A percentile compares a stretch with the other conserved stretches of the same genome.
phyloP scores from a whole-genome alignment of 208 protist genomes.

The Trichomonas vaginalis region DNA sequence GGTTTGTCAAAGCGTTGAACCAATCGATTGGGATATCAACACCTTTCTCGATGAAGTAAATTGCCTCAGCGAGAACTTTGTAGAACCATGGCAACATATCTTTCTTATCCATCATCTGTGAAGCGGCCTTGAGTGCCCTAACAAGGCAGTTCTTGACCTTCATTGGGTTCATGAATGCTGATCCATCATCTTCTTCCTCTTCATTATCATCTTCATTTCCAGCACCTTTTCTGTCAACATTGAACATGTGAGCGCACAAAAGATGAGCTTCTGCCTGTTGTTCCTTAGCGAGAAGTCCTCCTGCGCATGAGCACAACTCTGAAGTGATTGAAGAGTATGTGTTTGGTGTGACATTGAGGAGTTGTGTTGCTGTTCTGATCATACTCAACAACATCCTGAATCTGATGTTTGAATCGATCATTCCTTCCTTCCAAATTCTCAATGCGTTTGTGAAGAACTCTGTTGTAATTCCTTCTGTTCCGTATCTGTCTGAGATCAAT shows the following conservation, averaged over 20 bases:
- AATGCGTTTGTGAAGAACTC: not conserved
- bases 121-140: not conserved
- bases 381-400: not conserved
- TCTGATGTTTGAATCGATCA: not conserved
- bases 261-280: not conserved
- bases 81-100: not conserved
- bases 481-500: not conserved
- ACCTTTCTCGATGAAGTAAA: slow-evolving; percentile 17
- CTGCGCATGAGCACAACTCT: not conserved
- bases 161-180: not conserved
- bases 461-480: not conserved
- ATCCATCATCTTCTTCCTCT: slow-evolving; percentile 3
- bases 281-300: not conserved
- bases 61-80: not conserved
- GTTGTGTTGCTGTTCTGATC: not conserved
- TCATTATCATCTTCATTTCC: not conserved
- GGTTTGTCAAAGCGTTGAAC: not conserved
- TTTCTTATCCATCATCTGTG: not conserved
- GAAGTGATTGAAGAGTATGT: not conserved
- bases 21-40: not conserved
- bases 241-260: not conserved
- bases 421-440: not conserved
- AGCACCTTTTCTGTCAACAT: not conserved
- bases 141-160: slow-evolving; percentile 15
- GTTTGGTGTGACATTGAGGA: not conserved